A percentile compares a stretch with the other conserved stretches of the same genome.
Conservation (phyloP, 805 yeast species). For the Blastobotrys americana region DNA sequence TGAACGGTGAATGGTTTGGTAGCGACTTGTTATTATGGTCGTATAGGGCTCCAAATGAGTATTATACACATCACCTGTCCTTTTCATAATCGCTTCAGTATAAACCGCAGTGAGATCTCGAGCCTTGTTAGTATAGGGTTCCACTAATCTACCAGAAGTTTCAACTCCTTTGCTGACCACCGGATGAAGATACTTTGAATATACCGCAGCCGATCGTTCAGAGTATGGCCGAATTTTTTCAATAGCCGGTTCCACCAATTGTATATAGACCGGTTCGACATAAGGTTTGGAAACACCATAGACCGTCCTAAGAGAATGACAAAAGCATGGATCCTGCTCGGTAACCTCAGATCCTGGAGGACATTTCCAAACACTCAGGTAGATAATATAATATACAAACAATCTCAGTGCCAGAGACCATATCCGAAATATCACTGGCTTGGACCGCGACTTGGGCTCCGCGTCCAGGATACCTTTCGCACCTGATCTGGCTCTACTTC, state of each 20-base stretch:
- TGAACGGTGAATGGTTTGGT: background rate
- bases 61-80: slow-evolving; percentile 6
- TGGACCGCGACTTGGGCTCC: slow-evolving; percentile 2
- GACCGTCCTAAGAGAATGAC: slow-evolving; percentile 17
- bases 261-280: slow-evolving; percentile 15
- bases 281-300: slow-evolving; percentile 15
- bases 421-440: background rate
- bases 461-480: background rate
- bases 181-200: slow-evolving; percentile 12
- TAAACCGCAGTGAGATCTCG: slow-evolving; percentile 6
- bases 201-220: slow-evolving; percentile 4
- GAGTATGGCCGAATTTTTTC: slow-evolving; percentile 12
- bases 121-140: slow-evolving; percentile 8
- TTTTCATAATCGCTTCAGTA: slow-evolving; percentile 15
- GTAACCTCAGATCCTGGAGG: slow-evolving; percentile 15
- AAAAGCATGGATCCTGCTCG: slow-evolving; percentile 13
- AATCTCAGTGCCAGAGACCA: slow-evolving; percentile 9
- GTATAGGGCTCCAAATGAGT: slow-evolving; percentile 11
- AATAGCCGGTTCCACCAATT: slow-evolving; percentile 11
- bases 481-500: background rate
- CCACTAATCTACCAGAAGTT: slow-evolving; percentile 6
- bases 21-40: background rate
- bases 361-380: slow-evolving; percentile 20
- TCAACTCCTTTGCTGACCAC: slow-evolving; percentile 1
- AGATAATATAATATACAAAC: slow-evolving; percentile 24